Evolutionary conservation across 805 yeast genomes (phyloP).

Genomic region (Wickerhamiella nectarea): DNA sequence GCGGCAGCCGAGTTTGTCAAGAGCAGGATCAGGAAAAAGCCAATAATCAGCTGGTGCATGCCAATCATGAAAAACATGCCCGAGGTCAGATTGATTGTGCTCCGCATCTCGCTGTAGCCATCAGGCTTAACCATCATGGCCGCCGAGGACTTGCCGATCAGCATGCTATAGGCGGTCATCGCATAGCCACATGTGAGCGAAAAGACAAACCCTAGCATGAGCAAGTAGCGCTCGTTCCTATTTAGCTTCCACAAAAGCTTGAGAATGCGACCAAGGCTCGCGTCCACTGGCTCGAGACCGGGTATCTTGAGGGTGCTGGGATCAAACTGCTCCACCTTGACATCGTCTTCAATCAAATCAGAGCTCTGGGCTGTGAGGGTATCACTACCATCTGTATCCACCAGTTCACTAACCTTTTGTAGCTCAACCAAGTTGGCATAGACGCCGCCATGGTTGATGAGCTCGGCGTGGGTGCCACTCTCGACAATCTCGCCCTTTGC

Average conservation of each 20-base stretch:
- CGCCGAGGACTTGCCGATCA: constrained; percentile 27
- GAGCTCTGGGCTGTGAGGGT: neutral
- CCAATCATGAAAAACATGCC: constrained; percentile 29
- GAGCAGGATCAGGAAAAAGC: constrained; percentile 17
- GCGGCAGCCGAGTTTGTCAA: constrained; percentile 23
- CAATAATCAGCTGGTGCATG: constrained; percentile 20
- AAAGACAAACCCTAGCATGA: constrained; percentile 19
- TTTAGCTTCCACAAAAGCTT: constrained; percentile 20
- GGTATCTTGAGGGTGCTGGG: constrained; percentile 13
- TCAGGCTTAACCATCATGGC: constrained; percentile 26
- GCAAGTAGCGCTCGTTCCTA: constrained; percentile 17
- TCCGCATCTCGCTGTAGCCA: constrained; percentile 25
- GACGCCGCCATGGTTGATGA: constrained; percentile 23
- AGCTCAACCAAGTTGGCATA: constrained; percentile 28
- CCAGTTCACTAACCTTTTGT: constrained; percentile 21
- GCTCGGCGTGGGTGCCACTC: constrained; percentile 31
- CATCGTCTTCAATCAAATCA: constrained; percentile 2
- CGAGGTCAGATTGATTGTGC: constrained; percentile 24
- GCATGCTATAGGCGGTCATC: constrained; percentile 27
- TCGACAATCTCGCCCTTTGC: constrained; percentile 37
- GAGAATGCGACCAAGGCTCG: constrained; percentile 10
- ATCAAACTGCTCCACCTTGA: constrained; percentile 11
- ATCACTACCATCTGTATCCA: neutral
- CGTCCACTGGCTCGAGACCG: constrained; percentile 13
- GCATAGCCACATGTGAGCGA: constrained; percentile 28